A percentile compares a stretch with the other conserved stretches of the same genome.
phyloP scores from a whole-genome alignment of 441 rosid genomes.

The Adansonia gregorii region DNA sequence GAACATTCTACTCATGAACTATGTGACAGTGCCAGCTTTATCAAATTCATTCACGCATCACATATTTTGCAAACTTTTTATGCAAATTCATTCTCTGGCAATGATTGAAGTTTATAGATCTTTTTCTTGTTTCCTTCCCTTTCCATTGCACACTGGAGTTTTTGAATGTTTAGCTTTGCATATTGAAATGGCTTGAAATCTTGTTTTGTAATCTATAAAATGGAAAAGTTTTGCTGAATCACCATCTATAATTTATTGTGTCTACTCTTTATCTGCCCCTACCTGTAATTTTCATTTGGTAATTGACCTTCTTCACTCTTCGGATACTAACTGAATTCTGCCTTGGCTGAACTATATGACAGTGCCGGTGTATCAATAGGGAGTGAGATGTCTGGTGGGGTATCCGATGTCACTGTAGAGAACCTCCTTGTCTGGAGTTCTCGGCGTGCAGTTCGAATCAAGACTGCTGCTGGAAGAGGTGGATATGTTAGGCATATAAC shows the following conservation, averaged over 20 bases:
- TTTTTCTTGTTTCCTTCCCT: background rate
- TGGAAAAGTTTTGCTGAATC: background rate
- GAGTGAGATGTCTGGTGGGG: constrained; percentile 98
- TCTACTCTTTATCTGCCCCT: background rate
- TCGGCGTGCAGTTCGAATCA: constrained; percentile 86
- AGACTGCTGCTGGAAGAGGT: constrained; percentile 94
- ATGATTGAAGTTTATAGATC: background rate
- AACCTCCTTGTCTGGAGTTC: constrained; percentile 86
- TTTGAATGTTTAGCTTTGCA: background rate
- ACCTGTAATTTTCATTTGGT: background rate
- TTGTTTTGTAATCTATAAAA: background rate
- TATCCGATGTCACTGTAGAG: constrained; percentile 77
- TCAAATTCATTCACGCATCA: constrained; percentile 36
- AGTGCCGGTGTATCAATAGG: constrained; percentile 96
- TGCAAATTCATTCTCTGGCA: background rate
- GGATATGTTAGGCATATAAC: constrained; percentile 68
- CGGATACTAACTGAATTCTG: background rate
- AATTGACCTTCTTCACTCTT: constrained; percentile 22
- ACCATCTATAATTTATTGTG: constrained; percentile 1
- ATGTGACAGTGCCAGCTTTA: constrained; percentile 72
- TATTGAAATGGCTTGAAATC: background rate
- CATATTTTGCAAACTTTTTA: background rate
- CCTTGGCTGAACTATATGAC: constrained; percentile 34
- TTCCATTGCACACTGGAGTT: background rate
- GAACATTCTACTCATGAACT: constrained; percentile 7